Evolutionary conservation across 495 filamentous ascomycete species (phyloP), one percentile per base, ranked within the genome.

Genomic region (Zalerion maritima): DNA sequence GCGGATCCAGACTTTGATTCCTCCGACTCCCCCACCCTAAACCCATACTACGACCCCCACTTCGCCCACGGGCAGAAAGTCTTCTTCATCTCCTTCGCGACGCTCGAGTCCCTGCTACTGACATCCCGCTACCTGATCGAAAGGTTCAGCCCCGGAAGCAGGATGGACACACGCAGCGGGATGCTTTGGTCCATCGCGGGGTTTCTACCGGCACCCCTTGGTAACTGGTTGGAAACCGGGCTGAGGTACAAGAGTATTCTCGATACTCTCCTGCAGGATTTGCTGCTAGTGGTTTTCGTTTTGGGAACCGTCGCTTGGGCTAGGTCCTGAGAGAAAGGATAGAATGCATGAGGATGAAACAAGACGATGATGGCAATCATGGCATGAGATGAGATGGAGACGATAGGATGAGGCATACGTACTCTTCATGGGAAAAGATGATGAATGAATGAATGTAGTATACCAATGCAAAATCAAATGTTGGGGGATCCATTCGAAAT

Each of bases 71-170:
- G 31, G 18, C 49, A 53, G n/a, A n/a, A 64, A 25, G 62, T 67
- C 14, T 94, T 89, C 54, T 71, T 77, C 41, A 67, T 78, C 31
- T 52, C 48, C 12, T 94, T 94, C 45, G 73, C 78, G 13, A 84
- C 82, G 2, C 79, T 71, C 7, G 81, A 94, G 58, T 49, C 85
- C 31, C 37, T 86, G 18, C 47, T 93, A 39, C 68, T 79, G 37
- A 68, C 67, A 5, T 67, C 68, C 14, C 58, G 81, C 36, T 74
- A 73, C 32, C 66, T 84, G 39, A 21, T 77, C 29, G 73, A 78
- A 28, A 66, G 62, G 30, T 58, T 58, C 29, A 41, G 55, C 41
- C 37, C 36, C 18, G 25, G 42, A 32, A 41, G 47, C 17, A 57
- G 50, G 37, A 54, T 46, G 30, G 47, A 29, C 34, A 33, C 35